A percentile compares a stretch with the other conserved stretches of the same genome.
Evolutionary conservation across 1,284 basidiomycete species (phyloP).

Genomic region (Cronartium quercuum): DNA sequence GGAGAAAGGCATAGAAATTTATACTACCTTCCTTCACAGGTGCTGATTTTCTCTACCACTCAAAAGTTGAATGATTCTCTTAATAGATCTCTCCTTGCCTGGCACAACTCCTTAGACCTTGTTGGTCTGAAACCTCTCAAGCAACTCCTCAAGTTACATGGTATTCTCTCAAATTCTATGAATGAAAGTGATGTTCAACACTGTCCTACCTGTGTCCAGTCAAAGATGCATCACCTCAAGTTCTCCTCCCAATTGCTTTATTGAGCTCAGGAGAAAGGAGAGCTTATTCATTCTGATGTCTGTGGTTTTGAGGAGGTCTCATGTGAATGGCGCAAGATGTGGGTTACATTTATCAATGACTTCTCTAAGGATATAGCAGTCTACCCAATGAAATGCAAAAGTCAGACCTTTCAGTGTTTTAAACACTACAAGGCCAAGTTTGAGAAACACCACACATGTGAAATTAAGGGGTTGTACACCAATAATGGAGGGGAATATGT

Average conservation of each 20-base stretch:
- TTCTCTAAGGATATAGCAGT: neutral
- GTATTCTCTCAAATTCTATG: neutral
- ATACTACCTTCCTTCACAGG: neutral
- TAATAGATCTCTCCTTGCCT: neutral
- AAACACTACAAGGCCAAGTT: constrained; percentile 46
- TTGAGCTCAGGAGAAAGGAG: neutral
- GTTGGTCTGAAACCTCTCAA: constrained; percentile 3
- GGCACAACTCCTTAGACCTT: neutral
- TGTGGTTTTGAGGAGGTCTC: neutral
- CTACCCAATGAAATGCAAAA: constrained; percentile 4
- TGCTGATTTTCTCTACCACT: neutral
- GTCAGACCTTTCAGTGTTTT: constrained; percentile 43
- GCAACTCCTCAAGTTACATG: neutral
- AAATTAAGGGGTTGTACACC: constrained; percentile 48
- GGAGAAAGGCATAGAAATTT: neutral
- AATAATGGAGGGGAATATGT: constrained; percentile 50
- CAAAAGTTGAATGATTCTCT: neutral
- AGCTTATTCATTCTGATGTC: constrained; percentile 14
- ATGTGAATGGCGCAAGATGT: neutral
- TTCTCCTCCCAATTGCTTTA: neutral
- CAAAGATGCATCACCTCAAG: neutral
- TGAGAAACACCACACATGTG: constrained; percentile 42
- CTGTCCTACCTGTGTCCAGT: neutral
- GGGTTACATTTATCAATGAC: neutral
- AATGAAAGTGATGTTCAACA: constrained; percentile 14